Percentiles rank a stretch among this genome's conserved stretches.
phyloP scores from a whole-genome alignment of 371 early-diverging fungal species.

The Mortierella sp. region DNA sequence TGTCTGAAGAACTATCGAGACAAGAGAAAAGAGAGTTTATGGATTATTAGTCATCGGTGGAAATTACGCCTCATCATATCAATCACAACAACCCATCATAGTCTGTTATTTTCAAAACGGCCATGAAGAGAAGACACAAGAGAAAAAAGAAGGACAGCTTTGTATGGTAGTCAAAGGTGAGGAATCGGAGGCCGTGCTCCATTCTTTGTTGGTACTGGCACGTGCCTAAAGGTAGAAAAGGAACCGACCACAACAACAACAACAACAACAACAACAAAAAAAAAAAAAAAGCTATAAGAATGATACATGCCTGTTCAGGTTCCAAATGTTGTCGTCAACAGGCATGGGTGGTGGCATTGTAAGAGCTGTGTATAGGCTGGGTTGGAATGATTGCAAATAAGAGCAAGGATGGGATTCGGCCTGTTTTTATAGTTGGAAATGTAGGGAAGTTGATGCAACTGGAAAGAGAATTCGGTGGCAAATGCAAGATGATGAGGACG shows the following conservation, averaged over 20 bases:
- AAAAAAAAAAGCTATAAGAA: neutral
- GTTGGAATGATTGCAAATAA: neutral
- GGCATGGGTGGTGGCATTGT: conserved; percentile 56
- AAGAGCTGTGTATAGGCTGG: neutral
- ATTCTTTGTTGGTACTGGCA: too few species aligned
- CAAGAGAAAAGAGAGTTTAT: conserved; percentile 20
- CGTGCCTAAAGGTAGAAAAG: too few species aligned
- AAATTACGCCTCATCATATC: conserved; percentile 6
- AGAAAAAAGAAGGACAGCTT: neutral
- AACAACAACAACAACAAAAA: neutral
- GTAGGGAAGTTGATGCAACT: neutral
- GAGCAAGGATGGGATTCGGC: neutral
- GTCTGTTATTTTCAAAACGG: too few species aligned
- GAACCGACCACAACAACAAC: neutral
- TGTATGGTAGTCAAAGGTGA: neutral
- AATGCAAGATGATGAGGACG: neutral
- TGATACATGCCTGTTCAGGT: conserved; percentile 43
- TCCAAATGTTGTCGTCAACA: conserved; percentile 57
- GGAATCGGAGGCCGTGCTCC: too few species aligned
- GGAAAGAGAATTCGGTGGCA: neutral
- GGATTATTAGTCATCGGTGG: conserved; percentile 39
- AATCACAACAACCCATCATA: neutral
- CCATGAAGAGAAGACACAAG: too few species aligned
- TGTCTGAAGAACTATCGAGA: conserved; percentile 47
- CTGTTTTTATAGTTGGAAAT: too few species aligned